Evolutionary conservation across 1,284 basidiomycete species (phyloP), one percentile per base, ranked within the genome.

Genomic region (Vanrija sp.): DNA sequence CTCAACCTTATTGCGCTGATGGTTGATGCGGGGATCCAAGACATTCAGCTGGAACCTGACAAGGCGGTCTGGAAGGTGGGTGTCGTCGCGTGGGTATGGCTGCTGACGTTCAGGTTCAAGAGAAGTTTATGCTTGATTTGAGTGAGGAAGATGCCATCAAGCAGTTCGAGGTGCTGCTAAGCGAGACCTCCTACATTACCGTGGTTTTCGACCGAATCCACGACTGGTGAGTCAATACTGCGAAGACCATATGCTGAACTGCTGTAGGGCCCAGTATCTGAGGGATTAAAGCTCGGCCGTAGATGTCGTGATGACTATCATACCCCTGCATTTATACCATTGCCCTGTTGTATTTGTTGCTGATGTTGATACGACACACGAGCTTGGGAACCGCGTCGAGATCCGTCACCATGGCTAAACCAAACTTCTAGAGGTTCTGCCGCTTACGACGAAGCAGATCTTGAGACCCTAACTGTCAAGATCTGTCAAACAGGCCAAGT

Each of bases 21-120:
- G 96, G 88, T 95, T 8, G 94, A 98, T 65, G 95, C 93, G 0
- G 94, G 96, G 65, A 96, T 99, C 26, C 94, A 94, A 12, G 95
- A 98, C 70, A 97, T 99, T 79, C 91, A 93, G 70, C 86, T 82
- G 1, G 82, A 83, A 63, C 82, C 82, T 4, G 82, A 83, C 64
- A 82, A 82, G 68, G 82, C 82, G 0, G 82, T 83, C 14, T 76
- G 79, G 64, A 83, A 83, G 76, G 80, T 80, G 49, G 55, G 71
- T 50, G 0, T 10, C 5, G 34, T 34, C 12, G 34, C 10, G 8
- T 34, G 34, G 1, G 89, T 64, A n/a, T 85, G 87, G n/a, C n/a
- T n/a, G 14, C 25, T 19, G 21, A 40, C 23, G 8, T 6, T 18
- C 86, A 94, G 78, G 87, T 98, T 16, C 91, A 97, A 69, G 95